Percentiles rank a stretch among this genome's conserved stretches.
These are phyloP conservation scores for Trichaptum fuscoviolaceum DNA, from an alignment of 768 basidiomycete genomes.

Conservation along the genomic window DNA sequence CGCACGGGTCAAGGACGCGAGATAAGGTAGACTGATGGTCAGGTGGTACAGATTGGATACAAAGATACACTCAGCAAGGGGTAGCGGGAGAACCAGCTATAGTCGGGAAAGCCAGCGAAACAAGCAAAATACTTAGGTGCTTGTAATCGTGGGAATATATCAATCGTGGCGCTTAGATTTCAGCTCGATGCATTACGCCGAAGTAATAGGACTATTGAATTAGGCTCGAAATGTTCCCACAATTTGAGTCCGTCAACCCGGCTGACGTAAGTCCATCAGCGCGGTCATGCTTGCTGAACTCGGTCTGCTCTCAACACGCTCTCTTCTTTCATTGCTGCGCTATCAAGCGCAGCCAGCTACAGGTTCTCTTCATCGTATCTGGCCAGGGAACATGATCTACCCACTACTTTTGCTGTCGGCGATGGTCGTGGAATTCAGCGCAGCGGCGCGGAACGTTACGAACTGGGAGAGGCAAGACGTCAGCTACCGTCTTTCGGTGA, in stretches of 20 bases:
- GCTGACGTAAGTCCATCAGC: neutral
- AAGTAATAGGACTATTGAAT: neutral
- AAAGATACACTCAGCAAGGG: neutral
- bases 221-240: neutral
- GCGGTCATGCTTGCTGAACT: neutral
- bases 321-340: neutral
- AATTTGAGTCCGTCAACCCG: neutral
- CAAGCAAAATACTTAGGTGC: too few species aligned
- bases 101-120: too few species aligned
- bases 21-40: neutral
- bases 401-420: neutral
- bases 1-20: neutral
- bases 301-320: neutral
- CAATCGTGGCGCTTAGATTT: neutral
- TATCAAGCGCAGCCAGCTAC: neutral
- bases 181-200: neutral
- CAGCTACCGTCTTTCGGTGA: constrained; percentile 5
- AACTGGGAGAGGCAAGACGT: constrained; percentile 3
- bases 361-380: neutral
- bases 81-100: too few species aligned
- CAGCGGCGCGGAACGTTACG: neutral
- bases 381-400: neutral
- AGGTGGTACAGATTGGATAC: neutral
- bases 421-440: neutral
- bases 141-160: neutral